phyloP scores from a whole-genome alignment of 2,329 filamentous ascomycete genomes.

The Cryoendolithus antarcticus region DNA sequence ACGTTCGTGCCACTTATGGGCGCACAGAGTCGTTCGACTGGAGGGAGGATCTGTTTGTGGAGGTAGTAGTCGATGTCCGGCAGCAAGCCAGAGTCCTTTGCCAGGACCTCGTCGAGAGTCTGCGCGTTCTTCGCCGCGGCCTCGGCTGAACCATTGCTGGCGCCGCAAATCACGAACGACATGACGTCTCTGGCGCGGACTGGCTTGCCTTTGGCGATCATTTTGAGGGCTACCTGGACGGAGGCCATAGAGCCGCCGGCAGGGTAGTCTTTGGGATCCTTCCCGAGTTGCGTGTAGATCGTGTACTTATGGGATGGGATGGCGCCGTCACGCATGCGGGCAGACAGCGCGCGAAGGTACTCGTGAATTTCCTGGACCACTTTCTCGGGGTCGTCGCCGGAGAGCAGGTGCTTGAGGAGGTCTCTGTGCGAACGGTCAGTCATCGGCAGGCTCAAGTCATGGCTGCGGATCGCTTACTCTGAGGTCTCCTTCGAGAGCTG shows the following conservation, averaged over 20 bases:
- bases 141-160: conserved; percentile 50
- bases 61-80: conserved; percentile 98
- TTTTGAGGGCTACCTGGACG: conserved; percentile 84
- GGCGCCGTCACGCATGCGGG: conserved; percentile 70
- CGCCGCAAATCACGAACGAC: conserved; percentile 79
- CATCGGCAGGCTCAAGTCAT: neutral
- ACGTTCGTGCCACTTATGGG: conserved; percentile 91
- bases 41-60: conserved; percentile 95
- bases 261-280: conserved; percentile 83
- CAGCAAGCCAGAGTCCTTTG: conserved; percentile 59
- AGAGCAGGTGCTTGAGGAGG: conserved; percentile 87
- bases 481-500: conserved; percentile 91
- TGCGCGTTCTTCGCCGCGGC: conserved; percentile 79
- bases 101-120: conserved; percentile 71
- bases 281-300: conserved; percentile 95
- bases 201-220: conserved; percentile 73
- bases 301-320: conserved; percentile 81
- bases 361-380: conserved; percentile 87
- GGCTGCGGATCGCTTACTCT: conserved; percentile 29
- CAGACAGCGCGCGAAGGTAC: conserved; percentile 71
- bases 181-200: conserved; percentile 93
- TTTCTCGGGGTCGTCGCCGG: conserved; percentile 79
- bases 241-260: conserved; percentile 93
- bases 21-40: conserved; percentile 92
- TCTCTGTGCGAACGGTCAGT: conserved; percentile 34